Conservation (phyloP, 805 yeast species). For the Lipomyces sp. region DNA sequence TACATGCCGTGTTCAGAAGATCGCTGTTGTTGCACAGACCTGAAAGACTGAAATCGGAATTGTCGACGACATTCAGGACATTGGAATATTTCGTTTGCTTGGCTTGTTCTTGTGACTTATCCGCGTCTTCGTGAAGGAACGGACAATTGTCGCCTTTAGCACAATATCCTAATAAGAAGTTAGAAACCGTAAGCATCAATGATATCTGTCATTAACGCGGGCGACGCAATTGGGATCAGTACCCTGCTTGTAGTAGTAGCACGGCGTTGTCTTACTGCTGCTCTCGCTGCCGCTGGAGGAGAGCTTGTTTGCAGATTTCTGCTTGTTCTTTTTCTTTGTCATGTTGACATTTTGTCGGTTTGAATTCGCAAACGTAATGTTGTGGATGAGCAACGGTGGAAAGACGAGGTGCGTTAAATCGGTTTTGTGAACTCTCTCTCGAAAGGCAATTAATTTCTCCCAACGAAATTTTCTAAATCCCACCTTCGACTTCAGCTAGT, state of each 20-base stretch:
- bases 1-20: not conserved
- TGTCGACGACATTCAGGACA: not conserved
- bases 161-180: slow-evolving; percentile 5
- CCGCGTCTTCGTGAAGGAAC: slow-evolving; percentile 10
- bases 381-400: not conserved
- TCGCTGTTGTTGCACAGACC: not conserved
- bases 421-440: too few relatives aligned
- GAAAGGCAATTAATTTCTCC: not conserved
- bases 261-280: not conserved
- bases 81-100: not conserved
- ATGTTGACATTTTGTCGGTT: not conserved
- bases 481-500: not conserved
- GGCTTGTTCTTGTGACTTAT: not conserved
- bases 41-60: not conserved
- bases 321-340: slow-evolving; percentile 3
- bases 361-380: not conserved
- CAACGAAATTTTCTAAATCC: not conserved
- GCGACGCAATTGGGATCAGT: not conserved
- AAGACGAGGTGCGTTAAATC: too few relatives aligned
- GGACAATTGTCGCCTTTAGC: slow-evolving; percentile 7
- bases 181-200: not conserved
- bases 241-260: not conserved
- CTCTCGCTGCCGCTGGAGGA: not conserved
- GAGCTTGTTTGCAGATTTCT: not conserved
- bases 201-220: not conserved